phyloP scores from a whole-genome alignment of 2,329 filamentous ascomycete species.

The Beauveria medogensis region DNA sequence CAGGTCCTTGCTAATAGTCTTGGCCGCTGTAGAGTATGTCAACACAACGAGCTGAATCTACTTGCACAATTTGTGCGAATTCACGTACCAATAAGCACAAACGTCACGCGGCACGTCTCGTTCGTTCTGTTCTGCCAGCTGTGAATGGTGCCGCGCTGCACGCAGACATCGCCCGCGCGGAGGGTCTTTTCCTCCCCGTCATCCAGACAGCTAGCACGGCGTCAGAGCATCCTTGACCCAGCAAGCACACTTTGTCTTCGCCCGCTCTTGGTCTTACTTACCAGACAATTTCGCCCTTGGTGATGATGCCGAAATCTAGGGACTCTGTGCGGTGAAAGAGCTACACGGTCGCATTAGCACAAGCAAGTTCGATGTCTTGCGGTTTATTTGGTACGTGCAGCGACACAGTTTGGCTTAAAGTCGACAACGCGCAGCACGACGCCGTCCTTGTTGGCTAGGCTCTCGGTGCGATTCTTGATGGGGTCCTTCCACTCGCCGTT shows the following conservation, averaged over 20 bases:
- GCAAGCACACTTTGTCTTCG: background rate
- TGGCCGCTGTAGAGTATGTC: background rate
- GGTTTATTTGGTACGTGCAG: conserved; percentile 5
- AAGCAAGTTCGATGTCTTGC: no score
- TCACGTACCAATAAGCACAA: conserved; percentile 15
- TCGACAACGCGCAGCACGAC: conserved; percentile 16
- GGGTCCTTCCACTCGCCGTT: conserved; percentile 17
- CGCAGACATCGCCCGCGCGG: conserved; percentile 16
- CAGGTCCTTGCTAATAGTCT: background rate
- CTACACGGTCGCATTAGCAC: background rate
- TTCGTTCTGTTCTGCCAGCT: conserved; percentile 16
- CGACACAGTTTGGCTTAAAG: conserved; percentile 13
- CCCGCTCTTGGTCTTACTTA: background rate
- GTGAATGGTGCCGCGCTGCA: conserved; percentile 18
- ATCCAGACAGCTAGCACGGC: conserved; percentile 13
- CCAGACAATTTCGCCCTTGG: conserved; percentile 16
- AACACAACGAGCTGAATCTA: background rate
- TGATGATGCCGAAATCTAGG: conserved; percentile 17
- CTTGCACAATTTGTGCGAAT: background rate
- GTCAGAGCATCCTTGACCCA: background rate
- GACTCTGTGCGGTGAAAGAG: conserved; percentile 18
- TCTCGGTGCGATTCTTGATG: conserved; percentile 11
- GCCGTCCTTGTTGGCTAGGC: conserved; percentile 15
- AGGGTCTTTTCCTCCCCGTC: conserved; percentile 15
- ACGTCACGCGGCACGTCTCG: conserved; percentile 15